Evolutionary conservation across 495 filamentous ascomycete species (phyloP), one percentile per base, ranked within the genome.

Genomic region (Xanthoparmelia taractica): DNA sequence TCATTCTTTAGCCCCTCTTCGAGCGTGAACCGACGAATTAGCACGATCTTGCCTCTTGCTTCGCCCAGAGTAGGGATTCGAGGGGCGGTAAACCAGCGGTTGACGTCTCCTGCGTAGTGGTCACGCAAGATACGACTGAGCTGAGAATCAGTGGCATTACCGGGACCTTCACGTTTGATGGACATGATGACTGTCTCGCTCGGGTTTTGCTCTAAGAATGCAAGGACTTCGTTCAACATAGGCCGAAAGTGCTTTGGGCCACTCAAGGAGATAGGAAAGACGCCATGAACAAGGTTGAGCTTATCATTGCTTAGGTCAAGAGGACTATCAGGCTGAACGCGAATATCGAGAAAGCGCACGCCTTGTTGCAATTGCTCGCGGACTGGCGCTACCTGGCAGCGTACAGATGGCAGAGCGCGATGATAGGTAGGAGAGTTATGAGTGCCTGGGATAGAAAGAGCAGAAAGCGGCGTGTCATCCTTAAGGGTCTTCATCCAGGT

Each of bases 281-380:
- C 85, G 57, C 91, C 85, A 72, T 96, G 89, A 10, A 91, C 87
- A 45, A 90, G 82, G 63, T 82, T 76, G 8, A 89, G 75, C 62
- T 77, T 78, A 65, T 87, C 84, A 47, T 79, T 80, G 58, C 66
- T 74, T 0, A 79, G 73, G 52, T 87, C 76, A 23, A 82, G 76
- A 8, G 84, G 82, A 67, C 77, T 75, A 41, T 81, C 75, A 7
- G 83, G 83, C 68, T 89, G 84, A 47, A 90, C 89, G 52, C 94
- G 86, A 64, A 98, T 85, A 72, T 98, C 94, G 67, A 98, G 85
- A 78, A 96, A 97, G 59, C 94, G 90, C 29, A 97, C 86, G 41
- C 94, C 94, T 75, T 96, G 95, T 57, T 87, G 76, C 57, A 98
- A 82, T 72, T 98, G 94, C 55, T 84, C 83, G 50, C 78, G 79